A percentile compares a stretch with the other conserved stretches of the same genome.
phyloP scores from a whole-genome alignment of 305 asterid species.

The Fraxinus velutina region DNA sequence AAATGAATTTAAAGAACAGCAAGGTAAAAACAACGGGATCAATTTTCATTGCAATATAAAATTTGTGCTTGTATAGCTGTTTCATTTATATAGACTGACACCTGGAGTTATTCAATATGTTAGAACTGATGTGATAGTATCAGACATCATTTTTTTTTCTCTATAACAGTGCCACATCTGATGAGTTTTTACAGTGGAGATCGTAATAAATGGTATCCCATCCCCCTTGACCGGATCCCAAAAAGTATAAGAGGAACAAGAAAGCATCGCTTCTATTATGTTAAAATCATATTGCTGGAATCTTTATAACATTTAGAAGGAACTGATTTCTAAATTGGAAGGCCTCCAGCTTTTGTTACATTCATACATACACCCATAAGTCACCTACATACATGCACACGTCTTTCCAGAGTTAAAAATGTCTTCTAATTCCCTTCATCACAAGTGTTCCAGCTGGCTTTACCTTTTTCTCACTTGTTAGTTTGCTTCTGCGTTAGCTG shows the following conservation, averaged over 20 bases:
- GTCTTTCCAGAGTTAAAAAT: neutral
- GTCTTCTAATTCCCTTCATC: neutral
- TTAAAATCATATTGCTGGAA: neutral
- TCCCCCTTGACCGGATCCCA: neutral
- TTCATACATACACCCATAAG: neutral
- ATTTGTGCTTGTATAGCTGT: neutral
- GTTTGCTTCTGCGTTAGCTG: slow-evolving; percentile 11
- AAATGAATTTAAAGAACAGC: slow-evolving; percentile 48
- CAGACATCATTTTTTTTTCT: neutral
- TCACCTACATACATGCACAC: neutral
- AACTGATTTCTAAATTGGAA: neutral
- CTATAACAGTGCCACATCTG: neutral
- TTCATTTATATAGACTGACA: neutral
- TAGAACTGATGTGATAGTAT: neutral
- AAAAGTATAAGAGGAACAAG: neutral
- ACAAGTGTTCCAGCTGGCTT: neutral
- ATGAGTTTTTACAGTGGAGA: neutral
- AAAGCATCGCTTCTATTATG: neutral
- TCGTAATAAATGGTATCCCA: neutral
- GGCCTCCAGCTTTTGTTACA: neutral
- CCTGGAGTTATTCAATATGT: neutral
- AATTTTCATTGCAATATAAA: neutral
- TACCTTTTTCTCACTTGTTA: neutral
- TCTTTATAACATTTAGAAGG: neutral
- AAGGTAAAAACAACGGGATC: slow-evolving; percentile 45